These are phyloP conservation scores for Blastobotrys persicus DNA, from an alignment of 1,139 yeast species.

Conservation along the genomic window DNA sequence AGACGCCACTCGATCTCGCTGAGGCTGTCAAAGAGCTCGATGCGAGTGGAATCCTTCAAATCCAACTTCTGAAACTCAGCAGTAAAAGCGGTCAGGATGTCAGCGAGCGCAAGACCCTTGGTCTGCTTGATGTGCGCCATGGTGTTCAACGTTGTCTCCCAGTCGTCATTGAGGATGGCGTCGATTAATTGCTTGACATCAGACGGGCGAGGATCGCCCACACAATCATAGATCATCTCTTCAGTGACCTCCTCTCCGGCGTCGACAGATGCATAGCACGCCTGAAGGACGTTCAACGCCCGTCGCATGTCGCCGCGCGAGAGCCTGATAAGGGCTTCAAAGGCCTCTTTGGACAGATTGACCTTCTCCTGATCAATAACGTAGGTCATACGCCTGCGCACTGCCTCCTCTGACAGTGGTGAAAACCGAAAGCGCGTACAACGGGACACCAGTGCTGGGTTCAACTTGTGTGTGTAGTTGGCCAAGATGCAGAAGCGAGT, in stretches of 20 bases:
- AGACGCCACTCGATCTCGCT: slow-evolving; percentile 89
- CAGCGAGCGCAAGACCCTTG: slow-evolving; percentile 88
- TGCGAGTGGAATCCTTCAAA: slow-evolving; percentile 59
- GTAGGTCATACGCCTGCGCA: slow-evolving; percentile 59
- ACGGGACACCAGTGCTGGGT: slow-evolving; percentile 90
- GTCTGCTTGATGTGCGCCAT: slow-evolving; percentile 58
- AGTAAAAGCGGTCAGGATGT: slow-evolving; percentile 73
- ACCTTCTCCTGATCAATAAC: slow-evolving; percentile 71
- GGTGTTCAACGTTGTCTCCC: slow-evolving; percentile 75
- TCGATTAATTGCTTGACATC: slow-evolving; percentile 76
- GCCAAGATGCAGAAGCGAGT: slow-evolving; percentile 96
- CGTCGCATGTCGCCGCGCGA: slow-evolving; percentile 95
- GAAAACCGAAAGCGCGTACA: slow-evolving; percentile 93
- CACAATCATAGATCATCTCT: slow-evolving; percentile 84
- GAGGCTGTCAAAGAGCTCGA: slow-evolving; percentile 62
- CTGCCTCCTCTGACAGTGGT: slow-evolving; percentile 69
- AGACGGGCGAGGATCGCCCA: slow-evolving; percentile 91
- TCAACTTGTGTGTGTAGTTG: slow-evolving; percentile 90
- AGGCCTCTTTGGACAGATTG: slow-evolving; percentile 57
- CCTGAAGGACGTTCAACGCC: slow-evolving; percentile 90
- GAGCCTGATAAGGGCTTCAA: slow-evolving; percentile 61
- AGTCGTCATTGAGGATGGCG: slow-evolving; percentile 78
- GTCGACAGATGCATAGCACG: slow-evolving; percentile 62
- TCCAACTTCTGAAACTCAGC: slow-evolving; percentile 66
- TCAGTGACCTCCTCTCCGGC: slow-evolving; percentile 48